Conservation (phyloP, 768 basidiomycete genomes). For the Boletus pseudo-olivaceus region DNA sequence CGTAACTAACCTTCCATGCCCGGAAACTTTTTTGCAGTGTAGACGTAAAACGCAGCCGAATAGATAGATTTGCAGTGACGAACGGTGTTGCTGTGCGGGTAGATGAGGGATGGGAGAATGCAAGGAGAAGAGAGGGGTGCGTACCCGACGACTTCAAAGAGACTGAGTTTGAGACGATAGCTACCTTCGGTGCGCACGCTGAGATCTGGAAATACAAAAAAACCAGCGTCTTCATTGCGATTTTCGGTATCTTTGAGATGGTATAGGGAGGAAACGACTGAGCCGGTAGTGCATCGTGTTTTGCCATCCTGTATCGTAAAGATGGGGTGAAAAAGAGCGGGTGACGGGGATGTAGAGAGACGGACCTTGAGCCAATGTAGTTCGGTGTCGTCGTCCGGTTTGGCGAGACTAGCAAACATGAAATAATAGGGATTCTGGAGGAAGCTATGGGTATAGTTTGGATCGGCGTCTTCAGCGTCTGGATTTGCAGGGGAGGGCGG, state of each 20-base stretch:
- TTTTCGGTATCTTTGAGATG: conserved; percentile 79
- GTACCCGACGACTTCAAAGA: conserved; percentile 92
- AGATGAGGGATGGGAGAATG: neutral
- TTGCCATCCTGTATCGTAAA: conserved; percentile 70
- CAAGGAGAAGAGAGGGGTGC: neutral
- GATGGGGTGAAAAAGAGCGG: neutral
- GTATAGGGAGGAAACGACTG: conserved; percentile 85
- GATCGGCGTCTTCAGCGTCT: conserved; percentile 34
- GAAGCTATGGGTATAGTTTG: conserved; percentile 53
- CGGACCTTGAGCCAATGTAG: conserved; percentile 79
- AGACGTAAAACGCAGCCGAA: conserved; percentile 89
- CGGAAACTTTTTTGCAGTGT: conserved; percentile 94
- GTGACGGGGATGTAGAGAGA: neutral
- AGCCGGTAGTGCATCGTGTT: conserved; percentile 88
- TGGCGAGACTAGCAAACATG: conserved; percentile 89
- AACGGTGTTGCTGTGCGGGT: conserved; percentile 62
- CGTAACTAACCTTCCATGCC: conserved; percentile 81
- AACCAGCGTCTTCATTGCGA: conserved; percentile 70
- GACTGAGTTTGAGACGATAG: conserved; percentile 63
- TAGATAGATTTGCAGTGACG: conserved; percentile 89
- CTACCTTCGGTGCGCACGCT: conserved; percentile 90
- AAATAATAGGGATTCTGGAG: conserved; percentile 94
- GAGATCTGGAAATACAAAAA: conserved; percentile 96
- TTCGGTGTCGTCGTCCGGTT: conserved; percentile 86
- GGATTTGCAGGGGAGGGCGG: conserved; percentile 27